Evolutionary conservation across 2,329 filamentous ascomycete genomes (phyloP), one percentile per base, ranked within the genome.

Genomic region (Venturia pyrina): DNA sequence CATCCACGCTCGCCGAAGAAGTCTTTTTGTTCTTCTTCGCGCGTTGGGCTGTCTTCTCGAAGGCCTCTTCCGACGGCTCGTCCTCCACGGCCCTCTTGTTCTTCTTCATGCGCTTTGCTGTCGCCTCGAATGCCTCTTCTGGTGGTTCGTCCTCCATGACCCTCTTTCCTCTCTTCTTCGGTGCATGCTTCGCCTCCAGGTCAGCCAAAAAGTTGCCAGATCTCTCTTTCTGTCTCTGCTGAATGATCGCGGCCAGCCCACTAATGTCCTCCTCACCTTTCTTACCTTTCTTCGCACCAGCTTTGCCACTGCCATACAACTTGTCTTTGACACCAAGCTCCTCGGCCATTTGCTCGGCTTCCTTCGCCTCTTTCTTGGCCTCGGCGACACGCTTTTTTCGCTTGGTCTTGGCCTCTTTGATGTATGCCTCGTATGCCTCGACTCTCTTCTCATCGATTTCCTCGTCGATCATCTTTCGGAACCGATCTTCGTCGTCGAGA

Each of bases 401-500:
- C 65, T 85, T 84, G 72, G 82, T 85, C 71, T 87, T 74, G n/a
- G 82, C 83, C 78, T 97, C 92, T 34, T 87, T 82, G 1, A 84
- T 85, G 74, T 96, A 99, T 5, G 83, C 82, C 24, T 82, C 78
- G 74, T 87, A 93, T 0, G 80, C 79, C 56, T 87, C 77, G 0
- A 96, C 88, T 46, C 90, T 85, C 1, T 85, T 85, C 4, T 79
- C 81, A 44, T 82, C 80, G 72, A 99, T 95, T 3, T 92, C 95
- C 44, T 86, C 81, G 72, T 96, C 86, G 65, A 99, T 91, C 57
- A 96, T 90, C 19, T 73, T 77, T 17, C 91, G 84, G 77, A 96
- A 97, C 10, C 95, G 83, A 65, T 89, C 87, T 70, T 99, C 95
- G 70, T 99, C 95, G 65, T 89, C 86, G 1, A 91, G 73, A 11